Conservation (phyloP, 306 rosid species). For the Senna siamea region DNA sequence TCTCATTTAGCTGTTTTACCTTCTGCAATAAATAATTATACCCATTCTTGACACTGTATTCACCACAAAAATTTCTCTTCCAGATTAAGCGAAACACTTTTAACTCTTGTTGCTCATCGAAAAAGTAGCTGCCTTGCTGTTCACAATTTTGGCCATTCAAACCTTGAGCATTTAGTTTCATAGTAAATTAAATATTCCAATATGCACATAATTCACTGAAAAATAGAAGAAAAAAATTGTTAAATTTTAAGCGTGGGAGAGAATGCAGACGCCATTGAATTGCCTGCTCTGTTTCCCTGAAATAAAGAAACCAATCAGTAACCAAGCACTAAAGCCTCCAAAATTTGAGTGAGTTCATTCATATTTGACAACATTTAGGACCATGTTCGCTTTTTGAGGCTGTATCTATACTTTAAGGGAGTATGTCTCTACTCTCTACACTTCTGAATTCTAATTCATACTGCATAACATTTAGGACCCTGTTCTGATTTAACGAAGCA, state of each 20-base stretch:
- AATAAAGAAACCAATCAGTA: constrained; percentile 22
- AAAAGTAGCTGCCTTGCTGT: too few species aligned
- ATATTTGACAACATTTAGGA: constrained; percentile 21
- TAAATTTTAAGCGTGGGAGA: constrained; percentile 4
- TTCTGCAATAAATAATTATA: too few species aligned
- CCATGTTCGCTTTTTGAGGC: constrained; percentile 33
- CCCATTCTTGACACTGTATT: too few species aligned
- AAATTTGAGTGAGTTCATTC: constrained; percentile 9
- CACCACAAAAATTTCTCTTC: too few species aligned
- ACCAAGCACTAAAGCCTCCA: constrained; percentile 19
- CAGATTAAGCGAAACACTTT: too few species aligned
- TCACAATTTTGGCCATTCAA: too few species aligned
- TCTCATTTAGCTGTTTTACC: too few species aligned
- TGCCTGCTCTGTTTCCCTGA: constrained; percentile 23
- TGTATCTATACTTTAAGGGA: constrained; percentile 11
- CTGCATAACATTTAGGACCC: constrained; percentile 73
- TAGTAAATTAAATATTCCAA: neutral
- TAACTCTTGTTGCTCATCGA: too few species aligned
- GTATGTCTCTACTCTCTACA: constrained; percentile 42
- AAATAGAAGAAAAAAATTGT: neutral
- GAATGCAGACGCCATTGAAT: neutral
- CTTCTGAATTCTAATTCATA: constrained; percentile 58
- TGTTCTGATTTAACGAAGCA: too few species aligned
- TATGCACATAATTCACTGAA: constrained; percentile 10
- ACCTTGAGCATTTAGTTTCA: too few species aligned